phyloP scores from a whole-genome alignment of 768 basidiomycete genomes.

The Exidia glandulosa region DNA sequence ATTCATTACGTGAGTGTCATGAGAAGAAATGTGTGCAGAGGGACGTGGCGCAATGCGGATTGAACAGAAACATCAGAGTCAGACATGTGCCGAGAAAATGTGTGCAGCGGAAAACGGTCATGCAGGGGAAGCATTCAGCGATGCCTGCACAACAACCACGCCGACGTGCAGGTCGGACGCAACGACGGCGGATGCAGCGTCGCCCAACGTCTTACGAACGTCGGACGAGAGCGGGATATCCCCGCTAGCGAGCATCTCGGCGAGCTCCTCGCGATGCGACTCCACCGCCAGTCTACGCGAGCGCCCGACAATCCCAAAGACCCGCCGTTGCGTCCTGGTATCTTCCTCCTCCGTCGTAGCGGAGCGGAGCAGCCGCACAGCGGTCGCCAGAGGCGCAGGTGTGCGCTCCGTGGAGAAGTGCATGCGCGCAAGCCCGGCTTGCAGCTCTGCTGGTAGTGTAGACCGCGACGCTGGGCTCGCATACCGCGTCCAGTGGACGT shows the following conservation, averaged over 20 bases:
- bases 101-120: no score
- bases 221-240: constrained; percentile 39
- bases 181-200: constrained; percentile 70
- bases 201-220: constrained; percentile 75
- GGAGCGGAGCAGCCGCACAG: constrained; percentile 3
- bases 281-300: constrained; percentile 64
- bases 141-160: constrained; percentile 58
- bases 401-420: constrained; percentile 19
- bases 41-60: no score
- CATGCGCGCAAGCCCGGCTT: constrained; percentile 17
- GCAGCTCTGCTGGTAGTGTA: constrained; percentile 2
- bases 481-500: constrained; percentile 60
- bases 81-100: no score
- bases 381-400: constrained; percentile 13
- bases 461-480: constrained; percentile 20
- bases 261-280: constrained; percentile 62
- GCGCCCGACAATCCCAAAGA: constrained; percentile 63
- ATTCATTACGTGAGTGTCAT: no score
- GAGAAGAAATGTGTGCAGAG: no score
- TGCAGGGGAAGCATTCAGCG: no score
- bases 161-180: constrained; percentile 46
- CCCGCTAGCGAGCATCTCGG: constrained; percentile 46
- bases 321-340: constrained; percentile 20
- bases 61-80: no score
- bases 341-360: neutral